Conservation (phyloP, 1,284 basidiomycete genomes). For the Irpex sp. region DNA sequence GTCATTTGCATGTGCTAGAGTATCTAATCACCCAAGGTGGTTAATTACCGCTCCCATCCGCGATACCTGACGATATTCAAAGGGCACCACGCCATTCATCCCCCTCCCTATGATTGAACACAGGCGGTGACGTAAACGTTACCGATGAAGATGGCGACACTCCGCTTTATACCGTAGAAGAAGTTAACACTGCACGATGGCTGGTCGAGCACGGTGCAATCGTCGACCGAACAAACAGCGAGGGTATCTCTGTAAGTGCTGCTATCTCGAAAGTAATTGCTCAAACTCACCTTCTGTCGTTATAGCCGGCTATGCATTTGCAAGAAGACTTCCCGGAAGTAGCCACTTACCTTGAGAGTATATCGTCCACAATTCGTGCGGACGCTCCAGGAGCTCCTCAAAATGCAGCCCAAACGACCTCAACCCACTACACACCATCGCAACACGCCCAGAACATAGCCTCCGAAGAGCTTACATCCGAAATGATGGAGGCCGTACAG, state of each 20-base stretch:
- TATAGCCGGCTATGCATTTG: constrained; percentile 69
- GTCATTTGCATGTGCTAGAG: constrained; percentile 67
- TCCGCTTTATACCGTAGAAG: constrained; percentile 87
- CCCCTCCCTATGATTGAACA: constrained; percentile 7
- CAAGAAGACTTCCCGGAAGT: constrained; percentile 79
- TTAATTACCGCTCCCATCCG: neutral
- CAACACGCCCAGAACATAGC: constrained; percentile 65
- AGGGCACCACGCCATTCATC: constrained; percentile 1
- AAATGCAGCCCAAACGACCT: constrained; percentile 10
- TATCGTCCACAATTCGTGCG: constrained; percentile 5
- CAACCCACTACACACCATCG: constrained; percentile 35
- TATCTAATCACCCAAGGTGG: constrained; percentile 73
- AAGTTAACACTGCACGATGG: constrained; percentile 69
- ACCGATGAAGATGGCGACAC: constrained; percentile 87
- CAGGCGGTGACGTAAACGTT: constrained; percentile 84
- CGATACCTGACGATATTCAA: neutral
- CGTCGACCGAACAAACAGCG: constrained; percentile 55
- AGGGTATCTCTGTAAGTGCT: constrained; percentile 69
- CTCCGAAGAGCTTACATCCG: constrained; percentile 64
- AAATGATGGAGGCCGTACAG: constrained; percentile 60
- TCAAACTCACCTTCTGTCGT: neutral
- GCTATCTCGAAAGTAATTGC: neutral
- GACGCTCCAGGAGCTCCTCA: neutral
- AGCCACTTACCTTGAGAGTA: constrained; percentile 54
- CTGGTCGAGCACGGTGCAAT: constrained; percentile 80